Evolutionary conservation across 208 protist genomes (phyloP), one percentile per base, ranked within the genome.

Genomic region (Trypanosoma congolense): DNA sequence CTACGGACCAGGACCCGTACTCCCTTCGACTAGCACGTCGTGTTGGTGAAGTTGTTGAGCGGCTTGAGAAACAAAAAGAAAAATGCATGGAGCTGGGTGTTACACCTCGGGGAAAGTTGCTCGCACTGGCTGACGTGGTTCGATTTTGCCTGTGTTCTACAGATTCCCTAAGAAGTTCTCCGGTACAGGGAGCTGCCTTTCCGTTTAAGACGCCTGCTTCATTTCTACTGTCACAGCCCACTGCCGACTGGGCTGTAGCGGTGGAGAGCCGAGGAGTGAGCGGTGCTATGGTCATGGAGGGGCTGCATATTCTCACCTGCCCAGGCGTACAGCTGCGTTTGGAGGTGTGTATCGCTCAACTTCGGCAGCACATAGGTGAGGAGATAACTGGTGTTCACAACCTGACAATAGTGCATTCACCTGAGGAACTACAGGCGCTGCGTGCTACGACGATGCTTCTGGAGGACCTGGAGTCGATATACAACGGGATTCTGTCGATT

Each of bases 241-340:
- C 18, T n/a, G 1, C 35, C 24, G 43, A 21, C 16, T 58, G 51
- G 50, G 45, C 1, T 12, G 22, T 4, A 22, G 25, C 31, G 21
- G 21, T 58, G 4, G 10, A n/a, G 14, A n/a, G 24, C 12, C 59
- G 59, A 44, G 29, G 21, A 2, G 43, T 52, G 1, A 51, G 41
- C 40, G 59, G 49, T 1, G 26, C 29, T 6, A 52, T 19, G 4
- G 33, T 65, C 10, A 65, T 65, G 50, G 59, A 65, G 50, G 59
- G 59, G 3, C 14, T 65, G 4, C 51, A 65, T 25, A 33, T 65
- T 8, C 50, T 65, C 49, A 65, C 59, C 9, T 50, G 40, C 24
- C 59, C 59, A 8, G 24, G 59, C 28, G 50, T 65, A 12, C 59
- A 65, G 22, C 31, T 65, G 18, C 48, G 59, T 14, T 29, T 65